phyloP scores from a whole-genome alignment of 2,329 filamentous ascomycete genomes.

The Lachnellula arida region DNA sequence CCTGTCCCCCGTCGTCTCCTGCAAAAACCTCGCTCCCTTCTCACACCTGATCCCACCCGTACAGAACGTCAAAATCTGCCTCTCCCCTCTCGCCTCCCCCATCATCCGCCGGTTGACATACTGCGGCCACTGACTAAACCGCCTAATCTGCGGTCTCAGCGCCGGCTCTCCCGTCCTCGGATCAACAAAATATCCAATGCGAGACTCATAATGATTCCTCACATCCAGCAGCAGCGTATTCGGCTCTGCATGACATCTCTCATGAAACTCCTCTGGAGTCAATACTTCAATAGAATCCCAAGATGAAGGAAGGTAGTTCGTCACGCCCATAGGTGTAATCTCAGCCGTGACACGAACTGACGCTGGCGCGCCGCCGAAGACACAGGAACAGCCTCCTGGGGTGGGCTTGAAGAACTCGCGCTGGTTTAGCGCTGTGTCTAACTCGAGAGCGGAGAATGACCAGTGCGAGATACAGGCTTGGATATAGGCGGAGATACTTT shows the following conservation, averaged over 20 bases:
- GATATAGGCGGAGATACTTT: constrained; percentile 25
- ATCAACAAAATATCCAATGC: constrained; percentile 32
- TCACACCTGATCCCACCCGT: constrained; percentile 33
- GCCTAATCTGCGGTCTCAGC: constrained; percentile 27
- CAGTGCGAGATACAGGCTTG: constrained; percentile 26
- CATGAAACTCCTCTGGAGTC: constrained; percentile 28
- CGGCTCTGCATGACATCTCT: constrained; percentile 18
- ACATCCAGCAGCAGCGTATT: constrained; percentile 28
- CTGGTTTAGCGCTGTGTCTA: constrained; percentile 13
- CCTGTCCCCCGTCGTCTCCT: constrained; percentile 25
- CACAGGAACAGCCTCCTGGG: constrained; percentile 27
- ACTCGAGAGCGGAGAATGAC: constrained; percentile 25
- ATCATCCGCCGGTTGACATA: constrained; percentile 26
- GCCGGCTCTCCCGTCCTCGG: constrained; percentile 26
- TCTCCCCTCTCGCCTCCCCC: constrained; percentile 6
- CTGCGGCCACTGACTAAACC: constrained; percentile 32
- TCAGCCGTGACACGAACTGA: constrained; percentile 26
- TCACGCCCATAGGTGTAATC: constrained; percentile 32
- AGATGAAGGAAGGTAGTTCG: constrained; percentile 25
- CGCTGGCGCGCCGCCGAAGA: constrained; percentile 23
- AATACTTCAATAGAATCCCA: constrained; percentile 28
- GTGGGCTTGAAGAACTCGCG: constrained; percentile 29
- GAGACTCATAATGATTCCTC: constrained; percentile 32
- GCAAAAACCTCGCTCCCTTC: constrained; percentile 30
- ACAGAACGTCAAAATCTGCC: constrained; percentile 30